A percentile compares a stretch with the other conserved stretches of the same genome.
These are phyloP conservation scores for Aspergillus homomorphus DNA, from an alignment of 495 filamentous ascomycete species.

Conservation along the genomic window DNA sequence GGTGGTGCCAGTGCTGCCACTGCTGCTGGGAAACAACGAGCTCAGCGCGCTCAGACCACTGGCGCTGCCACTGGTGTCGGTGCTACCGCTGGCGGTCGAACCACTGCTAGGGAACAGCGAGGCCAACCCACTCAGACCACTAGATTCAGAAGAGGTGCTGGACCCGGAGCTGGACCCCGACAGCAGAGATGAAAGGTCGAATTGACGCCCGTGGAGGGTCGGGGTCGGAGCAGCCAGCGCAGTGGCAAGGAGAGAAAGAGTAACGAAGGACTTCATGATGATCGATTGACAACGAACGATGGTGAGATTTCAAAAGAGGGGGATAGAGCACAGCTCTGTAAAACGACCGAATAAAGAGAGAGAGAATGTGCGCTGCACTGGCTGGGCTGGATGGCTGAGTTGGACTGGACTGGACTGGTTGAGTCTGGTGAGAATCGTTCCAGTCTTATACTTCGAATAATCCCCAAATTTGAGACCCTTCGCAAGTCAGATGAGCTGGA, in stretches of 20 bases:
- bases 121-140: constrained; percentile 17
- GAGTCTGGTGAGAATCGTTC: neutral
- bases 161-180: constrained; percentile 5
- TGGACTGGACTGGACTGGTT: neutral
- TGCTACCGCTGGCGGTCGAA: neutral
- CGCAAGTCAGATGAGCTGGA: neutral
- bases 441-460: neutral
- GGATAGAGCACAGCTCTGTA: neutral
- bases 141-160: constrained; percentile 11
- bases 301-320: neutral
- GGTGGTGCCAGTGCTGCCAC: constrained; percentile 7
- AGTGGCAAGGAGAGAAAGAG: constrained; percentile 22
- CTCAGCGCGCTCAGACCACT: neutral
- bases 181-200: constrained; percentile 9
- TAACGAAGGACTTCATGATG: constrained; percentile 26
- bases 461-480: neutral
- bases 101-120: constrained; percentile 11
- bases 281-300: neutral
- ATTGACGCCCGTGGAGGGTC: constrained; percentile 23
- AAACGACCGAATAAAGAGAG: neutral
- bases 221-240: constrained; percentile 28
- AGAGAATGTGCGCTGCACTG: constrained; percentile 3
- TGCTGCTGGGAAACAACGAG: neutral
- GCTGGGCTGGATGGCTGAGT: neutral
- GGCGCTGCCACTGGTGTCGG: constrained; percentile 7